phyloP scores from a whole-genome alignment of 2,329 filamentous ascomycete species.

The Xylariaceae sp. region DNA sequence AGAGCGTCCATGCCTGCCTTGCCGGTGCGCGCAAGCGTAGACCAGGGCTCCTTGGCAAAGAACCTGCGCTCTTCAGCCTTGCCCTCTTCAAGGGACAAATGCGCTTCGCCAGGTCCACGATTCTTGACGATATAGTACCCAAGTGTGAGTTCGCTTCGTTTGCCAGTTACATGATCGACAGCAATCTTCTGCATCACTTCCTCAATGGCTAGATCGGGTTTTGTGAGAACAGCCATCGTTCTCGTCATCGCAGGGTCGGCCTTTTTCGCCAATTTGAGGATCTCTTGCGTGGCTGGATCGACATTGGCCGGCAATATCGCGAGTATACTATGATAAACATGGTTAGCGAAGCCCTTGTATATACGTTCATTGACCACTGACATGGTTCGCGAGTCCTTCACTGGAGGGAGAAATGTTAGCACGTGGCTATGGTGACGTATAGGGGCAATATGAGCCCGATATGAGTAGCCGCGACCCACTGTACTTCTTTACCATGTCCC shows the following conservation, averaged over 20 bases:
- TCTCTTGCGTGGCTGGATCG: conserved; percentile 35
- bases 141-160: conserved; percentile 36
- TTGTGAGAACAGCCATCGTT: conserved; percentile 38
- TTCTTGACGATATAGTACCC: conserved; percentile 48
- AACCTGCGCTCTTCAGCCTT: conserved; percentile 32
- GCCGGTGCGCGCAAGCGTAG: conserved; percentile 4
- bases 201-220: conserved; percentile 49
- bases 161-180: conserved; percentile 38
- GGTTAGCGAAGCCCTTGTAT: neutral
- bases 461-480: no score
- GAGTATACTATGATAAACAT: conserved; percentile 12
- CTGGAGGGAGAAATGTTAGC: conserved; percentile 3
- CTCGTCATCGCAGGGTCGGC: conserved; percentile 25
- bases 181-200: conserved; percentile 32
- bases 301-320: conserved; percentile 32
- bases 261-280: conserved; percentile 32
- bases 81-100: conserved; percentile 28
- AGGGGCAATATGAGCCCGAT: neutral
- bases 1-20: conserved; percentile 28
- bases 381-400: conserved; percentile 43
- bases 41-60: conserved; percentile 35
- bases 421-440: no score
- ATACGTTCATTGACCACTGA: conserved; percentile 10
- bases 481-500: conserved; percentile 42
- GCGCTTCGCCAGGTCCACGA: conserved; percentile 37